phyloP scores from a whole-genome alignment of 2,329 filamentous ascomycete genomes.

The Cercospora berteroae region DNA sequence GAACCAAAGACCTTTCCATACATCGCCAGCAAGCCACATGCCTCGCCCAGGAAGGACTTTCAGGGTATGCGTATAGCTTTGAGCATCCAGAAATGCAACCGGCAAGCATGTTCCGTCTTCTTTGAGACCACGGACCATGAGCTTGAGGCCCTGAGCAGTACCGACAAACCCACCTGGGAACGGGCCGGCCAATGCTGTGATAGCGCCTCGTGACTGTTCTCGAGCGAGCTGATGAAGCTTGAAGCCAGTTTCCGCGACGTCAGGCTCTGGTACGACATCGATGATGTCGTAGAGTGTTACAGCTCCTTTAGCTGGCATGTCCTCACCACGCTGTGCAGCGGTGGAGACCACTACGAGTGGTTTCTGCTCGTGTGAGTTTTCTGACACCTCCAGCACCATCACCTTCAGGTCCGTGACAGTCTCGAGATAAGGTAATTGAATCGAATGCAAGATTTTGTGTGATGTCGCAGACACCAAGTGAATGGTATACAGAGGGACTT shows the following conservation, averaged over 20 bases:
- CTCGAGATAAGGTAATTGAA: slow-evolving; percentile 72
- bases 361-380: slow-evolving; percentile 81
- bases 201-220: slow-evolving; percentile 88
- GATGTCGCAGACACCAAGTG: slow-evolving; percentile 76
- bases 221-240: slow-evolving; percentile 82
- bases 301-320: slow-evolving; percentile 78
- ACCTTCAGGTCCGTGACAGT: slow-evolving; percentile 77
- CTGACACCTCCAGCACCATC: slow-evolving; percentile 83
- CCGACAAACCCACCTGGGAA: slow-evolving; percentile 75
- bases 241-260: slow-evolving; percentile 77
- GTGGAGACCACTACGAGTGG: slow-evolving; percentile 83
- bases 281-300: slow-evolving; percentile 92
- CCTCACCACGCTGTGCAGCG: slow-evolving; percentile 81
- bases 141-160: slow-evolving; percentile 95
- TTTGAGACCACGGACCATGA: slow-evolving; percentile 92
- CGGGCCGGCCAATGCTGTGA: slow-evolving; percentile 76
- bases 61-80: slow-evolving; percentile 82
- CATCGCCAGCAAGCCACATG: slow-evolving; percentile 83
- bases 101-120: slow-evolving; percentile 90
- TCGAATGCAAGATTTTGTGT: slow-evolving; percentile 74
- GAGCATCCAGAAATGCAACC: slow-evolving; percentile 97
- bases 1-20: slow-evolving; percentile 92
- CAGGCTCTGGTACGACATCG: slow-evolving; percentile 84
- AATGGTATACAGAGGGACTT: slow-evolving; percentile 67
- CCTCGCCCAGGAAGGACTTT: slow-evolving; percentile 82